These are phyloP conservation scores for Gossypium anomalum DNA, from an alignment of 345 rosid genomes.

Conservation along the genomic window DNA sequence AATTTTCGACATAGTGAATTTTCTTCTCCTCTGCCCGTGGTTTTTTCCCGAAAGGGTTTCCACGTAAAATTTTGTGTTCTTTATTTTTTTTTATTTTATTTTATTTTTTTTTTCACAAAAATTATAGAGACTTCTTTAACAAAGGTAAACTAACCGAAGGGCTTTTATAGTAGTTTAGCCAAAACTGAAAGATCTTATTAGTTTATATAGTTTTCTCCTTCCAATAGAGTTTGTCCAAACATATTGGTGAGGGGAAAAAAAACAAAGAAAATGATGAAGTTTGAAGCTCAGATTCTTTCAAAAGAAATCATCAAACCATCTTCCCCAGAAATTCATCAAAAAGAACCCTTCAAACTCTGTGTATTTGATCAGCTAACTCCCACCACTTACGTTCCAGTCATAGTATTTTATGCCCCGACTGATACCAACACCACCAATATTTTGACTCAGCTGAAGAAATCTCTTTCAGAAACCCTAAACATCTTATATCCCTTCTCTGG, in stretches of 20 bases:
- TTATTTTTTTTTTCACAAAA: too few species aligned
- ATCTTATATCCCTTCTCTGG: not conserved
- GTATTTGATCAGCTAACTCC: conserved; percentile 5
- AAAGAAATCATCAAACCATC: not conserved
- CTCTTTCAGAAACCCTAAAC: not conserved
- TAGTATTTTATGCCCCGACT: not conserved
- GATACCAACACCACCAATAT: not conserved
- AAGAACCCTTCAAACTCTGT: not conserved
- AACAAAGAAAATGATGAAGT: not conserved
- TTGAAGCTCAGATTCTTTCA: not conserved
- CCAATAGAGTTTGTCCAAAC: too few species aligned
- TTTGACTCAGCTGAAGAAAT: not conserved
- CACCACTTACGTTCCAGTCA: not conserved
- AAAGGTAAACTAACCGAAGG: too few species aligned
- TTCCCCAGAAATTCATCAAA: not conserved
- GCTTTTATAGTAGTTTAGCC: too few species aligned
- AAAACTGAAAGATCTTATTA: too few species aligned
- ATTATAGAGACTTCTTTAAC: too few species aligned
- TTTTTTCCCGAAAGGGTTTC: too few species aligned
- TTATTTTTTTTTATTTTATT: too few species aligned
- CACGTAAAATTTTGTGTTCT: too few species aligned
- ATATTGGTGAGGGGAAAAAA: not conserved
- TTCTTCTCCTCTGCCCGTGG: too few species aligned
- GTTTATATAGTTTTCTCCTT: too few species aligned
- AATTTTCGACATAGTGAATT: too few species aligned